These are phyloP conservation scores for Xanthoconium separans DNA, from an alignment of 1,284 basidiomycete genomes.

Conservation along the genomic window DNA sequence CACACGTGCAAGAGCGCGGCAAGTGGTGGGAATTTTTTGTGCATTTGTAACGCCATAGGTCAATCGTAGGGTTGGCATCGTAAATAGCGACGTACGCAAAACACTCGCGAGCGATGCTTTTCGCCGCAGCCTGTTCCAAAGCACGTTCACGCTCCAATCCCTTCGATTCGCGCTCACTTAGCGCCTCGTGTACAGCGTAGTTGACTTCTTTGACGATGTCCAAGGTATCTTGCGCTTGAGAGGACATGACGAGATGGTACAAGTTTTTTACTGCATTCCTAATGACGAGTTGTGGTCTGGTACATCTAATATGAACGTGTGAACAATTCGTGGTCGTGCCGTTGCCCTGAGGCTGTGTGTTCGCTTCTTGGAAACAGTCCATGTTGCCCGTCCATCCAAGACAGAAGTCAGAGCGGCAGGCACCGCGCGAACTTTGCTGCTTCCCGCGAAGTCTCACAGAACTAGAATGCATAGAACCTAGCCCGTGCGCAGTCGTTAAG, in stretches of 20 bases:
- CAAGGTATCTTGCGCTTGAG: background rate
- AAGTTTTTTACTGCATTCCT: background rate
- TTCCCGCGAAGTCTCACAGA: background rate
- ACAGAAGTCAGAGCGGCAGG: background rate
- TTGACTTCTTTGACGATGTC: background rate
- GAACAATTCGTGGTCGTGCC: background rate
- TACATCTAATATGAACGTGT: background rate
- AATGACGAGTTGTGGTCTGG: background rate
- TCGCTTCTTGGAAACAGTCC: background rate
- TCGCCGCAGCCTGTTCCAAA: background rate
- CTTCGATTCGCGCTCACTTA: background rate
- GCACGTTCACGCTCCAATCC: background rate
- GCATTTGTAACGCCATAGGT: background rate
- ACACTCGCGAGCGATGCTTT: background rate
- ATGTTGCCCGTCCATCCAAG: conserved; percentile 3
- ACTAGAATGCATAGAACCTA: background rate
- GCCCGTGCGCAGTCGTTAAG: conserved; percentile 4
- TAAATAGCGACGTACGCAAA: background rate
- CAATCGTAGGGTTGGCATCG: background rate
- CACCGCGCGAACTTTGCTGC: background rate
- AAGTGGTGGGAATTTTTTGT: too few species aligned
- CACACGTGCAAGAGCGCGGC: too few species aligned
- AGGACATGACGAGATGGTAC: background rate
- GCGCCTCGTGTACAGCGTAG: background rate
- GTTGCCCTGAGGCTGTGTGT: background rate